Conservation (phyloP, 177 flowering plant genomes). For the Vitis hybrid region DNA sequence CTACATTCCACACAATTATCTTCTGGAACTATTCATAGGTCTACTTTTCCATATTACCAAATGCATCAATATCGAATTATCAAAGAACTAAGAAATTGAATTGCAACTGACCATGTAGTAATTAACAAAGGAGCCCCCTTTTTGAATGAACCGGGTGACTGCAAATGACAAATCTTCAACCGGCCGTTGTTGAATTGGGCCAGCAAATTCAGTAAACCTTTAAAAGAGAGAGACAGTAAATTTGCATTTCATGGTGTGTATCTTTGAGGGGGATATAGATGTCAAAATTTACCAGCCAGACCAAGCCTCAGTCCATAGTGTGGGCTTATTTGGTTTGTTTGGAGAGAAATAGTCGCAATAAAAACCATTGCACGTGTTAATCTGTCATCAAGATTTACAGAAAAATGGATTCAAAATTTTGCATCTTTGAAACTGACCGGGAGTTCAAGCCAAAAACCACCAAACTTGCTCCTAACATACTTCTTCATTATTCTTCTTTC, state of each 20-base stretch:
- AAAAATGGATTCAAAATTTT: slow-evolving; percentile 4
- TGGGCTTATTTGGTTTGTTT: slow-evolving; percentile 81
- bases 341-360: slow-evolving; percentile 79
- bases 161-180: slow-evolving; percentile 54
- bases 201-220: slow-evolving; percentile 56
- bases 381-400: slow-evolving; percentile 40
- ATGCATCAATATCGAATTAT: too few species aligned
- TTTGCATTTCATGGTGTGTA: neutral
- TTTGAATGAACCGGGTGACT: slow-evolving; percentile 49
- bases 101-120: slow-evolving; percentile 50
- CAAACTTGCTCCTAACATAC: too few species aligned
- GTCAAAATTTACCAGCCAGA: slow-evolving; percentile 69
- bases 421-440: too few species aligned
- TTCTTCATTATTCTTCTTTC: too few species aligned
- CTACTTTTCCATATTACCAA: neutral
- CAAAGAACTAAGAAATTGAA: neutral
- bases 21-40: neutral
- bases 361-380: slow-evolving; percentile 90
- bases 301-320: slow-evolving; percentile 97
- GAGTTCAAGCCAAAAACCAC: too few species aligned
- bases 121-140: slow-evolving; percentile 55
- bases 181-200: slow-evolving; percentile 37
- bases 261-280: neutral
- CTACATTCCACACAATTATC: neutral
- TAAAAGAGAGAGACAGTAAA: neutral